Base-by-base conservation (phyloP, 176 grass and related monocot species). In the Eleusine indica region DNA sequence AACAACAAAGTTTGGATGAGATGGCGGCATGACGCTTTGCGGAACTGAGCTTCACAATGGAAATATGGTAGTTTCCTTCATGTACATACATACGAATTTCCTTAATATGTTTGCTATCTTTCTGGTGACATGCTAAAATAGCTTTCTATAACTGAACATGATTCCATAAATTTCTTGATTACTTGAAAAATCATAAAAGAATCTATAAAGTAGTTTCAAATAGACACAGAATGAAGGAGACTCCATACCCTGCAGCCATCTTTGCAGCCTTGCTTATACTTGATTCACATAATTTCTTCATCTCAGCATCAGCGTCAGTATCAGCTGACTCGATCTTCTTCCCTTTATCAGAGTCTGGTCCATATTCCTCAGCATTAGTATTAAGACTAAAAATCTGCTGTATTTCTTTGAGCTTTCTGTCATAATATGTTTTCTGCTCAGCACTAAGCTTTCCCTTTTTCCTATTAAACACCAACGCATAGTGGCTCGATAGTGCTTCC, bases 241-340 rank as follows among this genome's bases (percentile, higher is more conserved):
- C 41, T 71, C 40, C 77, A 71, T 90, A 92, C 96, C 96, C 96
- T 73, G 96, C 81, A 87, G 96, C 93, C 89, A 99, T 94, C 88
- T 91, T 93, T 74, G 96, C 96, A 92, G 93, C 96, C 88, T 93
- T 96, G 75, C 83, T 96, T 63, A 99, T 89, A 89, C 96, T 99
- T 19, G 93, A 90, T 52, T 96, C 91, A 17, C 87, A 83, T 61
- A 99, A 80, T 57, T 89, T 94, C 84, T 88, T 99, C 89, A 99
- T 92, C 81, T 99, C 96, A 83, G 83, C 74, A 82, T 92, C 93
- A 88, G 75, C 75, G 14, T 85, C 88, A 92, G 66, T 87, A 84
- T 91, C 74, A 57, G 82, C 80, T 87, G 87, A 82, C 74, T 94
- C 93, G 81, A 92, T 86, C 70, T 85, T 86, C 77, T 99, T 99